These are phyloP conservation scores for Cyberlindnera bimundalis DNA, from an alignment of 805 yeast genomes.

Conservation along the genomic window DNA sequence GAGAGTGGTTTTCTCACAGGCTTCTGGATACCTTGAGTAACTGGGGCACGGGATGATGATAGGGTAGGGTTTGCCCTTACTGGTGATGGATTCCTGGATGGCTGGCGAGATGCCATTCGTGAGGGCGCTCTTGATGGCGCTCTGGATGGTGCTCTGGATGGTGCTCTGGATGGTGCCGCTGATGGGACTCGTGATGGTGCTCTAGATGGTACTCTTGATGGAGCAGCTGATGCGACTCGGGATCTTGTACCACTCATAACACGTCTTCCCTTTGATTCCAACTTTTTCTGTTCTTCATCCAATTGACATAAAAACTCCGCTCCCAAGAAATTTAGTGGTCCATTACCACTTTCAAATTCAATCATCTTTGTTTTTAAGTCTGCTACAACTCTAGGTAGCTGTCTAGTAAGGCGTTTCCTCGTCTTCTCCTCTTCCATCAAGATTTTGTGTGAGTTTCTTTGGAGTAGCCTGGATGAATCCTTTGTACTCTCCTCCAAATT, in stretches of 20 bases:
- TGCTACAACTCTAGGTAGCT: constrained; percentile 60
- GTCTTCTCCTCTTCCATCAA: constrained; percentile 76
- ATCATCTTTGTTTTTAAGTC: constrained; percentile 46
- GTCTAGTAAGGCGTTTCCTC: constrained; percentile 62
- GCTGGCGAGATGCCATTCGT: constrained; percentile 11
- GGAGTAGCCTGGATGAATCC: constrained; percentile 75
- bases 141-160: constrained; percentile 23
- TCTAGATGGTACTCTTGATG: constrained; percentile 22
- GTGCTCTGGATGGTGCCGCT: constrained; percentile 19
- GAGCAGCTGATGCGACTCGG: constrained; percentile 18
- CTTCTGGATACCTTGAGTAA: constrained; percentile 21
- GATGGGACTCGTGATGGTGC: constrained; percentile 22
- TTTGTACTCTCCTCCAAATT: constrained; percentile 66
- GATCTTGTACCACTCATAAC: constrained; percentile 13
- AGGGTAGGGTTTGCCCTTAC: constrained; percentile 8
- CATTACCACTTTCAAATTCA: constrained; percentile 44
- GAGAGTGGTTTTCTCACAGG: constrained; percentile 19
- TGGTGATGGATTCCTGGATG: constrained; percentile 15
- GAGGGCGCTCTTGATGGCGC: constrained; percentile 13
- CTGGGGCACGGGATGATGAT: constrained; percentile 12
- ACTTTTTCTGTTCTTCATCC: constrained; percentile 25
- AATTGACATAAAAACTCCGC: constrained; percentile 30
- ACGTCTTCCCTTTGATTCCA: constrained; percentile 24
- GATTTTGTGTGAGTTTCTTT: constrained; percentile 74
- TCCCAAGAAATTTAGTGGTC: constrained; percentile 30